These are phyloP conservation scores for Leccinum imitatum DNA, from an alignment of 768 basidiomycete species.

Conservation along the genomic window DNA sequence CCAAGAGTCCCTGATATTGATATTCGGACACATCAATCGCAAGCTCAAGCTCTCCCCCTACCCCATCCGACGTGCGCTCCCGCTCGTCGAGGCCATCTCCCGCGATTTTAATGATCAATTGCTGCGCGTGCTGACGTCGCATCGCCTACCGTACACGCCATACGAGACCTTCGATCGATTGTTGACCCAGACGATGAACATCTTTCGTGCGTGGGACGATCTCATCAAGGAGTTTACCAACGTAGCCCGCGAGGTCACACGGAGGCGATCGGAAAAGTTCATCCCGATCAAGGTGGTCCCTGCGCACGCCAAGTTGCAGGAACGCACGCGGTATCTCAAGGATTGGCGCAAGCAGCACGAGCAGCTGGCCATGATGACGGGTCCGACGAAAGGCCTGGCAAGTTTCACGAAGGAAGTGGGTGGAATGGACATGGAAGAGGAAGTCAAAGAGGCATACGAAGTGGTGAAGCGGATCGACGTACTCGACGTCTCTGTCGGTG, in stretches of 20 bases:
- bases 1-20: conserved; percentile 80
- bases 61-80: conserved; percentile 92
- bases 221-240: conserved; percentile 90
- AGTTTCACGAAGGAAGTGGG: conserved; percentile 73
- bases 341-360: conserved; percentile 98
- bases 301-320: conserved; percentile 89
- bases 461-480: conserved; percentile 97
- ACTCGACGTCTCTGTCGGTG: conserved; percentile 88
- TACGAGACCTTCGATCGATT: conserved; percentile 93
- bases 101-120: conserved; percentile 96
- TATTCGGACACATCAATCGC: conserved; percentile 93
- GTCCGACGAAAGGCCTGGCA: conserved; percentile 84
- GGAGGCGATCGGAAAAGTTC: conserved; percentile 88
- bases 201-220: conserved; percentile 89
- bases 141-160: conserved; percentile 89
- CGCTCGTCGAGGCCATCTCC: conserved; percentile 97
- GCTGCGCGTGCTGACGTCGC: conserved; percentile 84
- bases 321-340: conserved; percentile 79
- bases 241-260: conserved; percentile 88
- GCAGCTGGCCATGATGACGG: conserved; percentile 96
- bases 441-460: conserved; percentile 95
- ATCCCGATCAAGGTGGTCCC: conserved; percentile 94
- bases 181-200: conserved; percentile 68
- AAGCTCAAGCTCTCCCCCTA: conserved; percentile 96
- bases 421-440: conserved; percentile 97